Evolutionary conservation across 106 monocot species (phyloP), one percentile per base, ranked within the genome.

Genomic region (Apostasia shenzhenica): DNA sequence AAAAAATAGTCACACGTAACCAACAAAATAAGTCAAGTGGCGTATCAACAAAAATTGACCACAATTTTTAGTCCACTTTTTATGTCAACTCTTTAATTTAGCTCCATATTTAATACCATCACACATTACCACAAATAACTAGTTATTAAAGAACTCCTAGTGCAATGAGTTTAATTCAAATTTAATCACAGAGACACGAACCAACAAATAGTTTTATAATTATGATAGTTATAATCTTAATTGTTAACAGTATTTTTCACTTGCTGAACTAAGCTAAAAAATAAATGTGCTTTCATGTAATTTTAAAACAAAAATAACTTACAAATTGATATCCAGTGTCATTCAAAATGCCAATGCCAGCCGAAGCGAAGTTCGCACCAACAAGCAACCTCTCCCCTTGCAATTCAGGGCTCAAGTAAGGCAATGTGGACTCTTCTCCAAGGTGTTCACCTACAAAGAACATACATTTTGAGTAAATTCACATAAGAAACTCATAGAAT

Each of bases 311-410:
- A 26, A 26, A 26, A 26, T 26, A 3, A 3, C 72, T 63, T 77
- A 83, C 83, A 71, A 83, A 83, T 69, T 83, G 83, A 13, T 75
- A 13, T 42, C 83, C 82, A 4, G 82, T 82, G 43, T 82, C 82
- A n/a, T 82, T 82, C n/a, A 82, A 70, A 54, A 82, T 78, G 58
- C 82, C 82, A 61, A 82, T 78, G n/a, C 82, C 82, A 4, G 82
- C 82, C 5, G 82, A 79, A n/a, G 83, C 83, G 37, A 83, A 83
- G 55, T 79, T 83, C 1, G 79, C 79, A n/a, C 79, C 83, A 1
- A 72, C 67, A 7, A 79, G 67, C 14, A 83, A 67, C 12, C 58
- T 72, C 44, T 79, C 57, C 5, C 76, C 79, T 0, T 2, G 63
- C 41, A 72, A 61, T 6, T 70, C 68, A 1, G 79, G 79, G 58